Percentiles rank a stretch among this genome's conserved stretches.
Conservation (phyloP, 1,139 yeast species). For the Geotrichum carabidarum region DNA sequence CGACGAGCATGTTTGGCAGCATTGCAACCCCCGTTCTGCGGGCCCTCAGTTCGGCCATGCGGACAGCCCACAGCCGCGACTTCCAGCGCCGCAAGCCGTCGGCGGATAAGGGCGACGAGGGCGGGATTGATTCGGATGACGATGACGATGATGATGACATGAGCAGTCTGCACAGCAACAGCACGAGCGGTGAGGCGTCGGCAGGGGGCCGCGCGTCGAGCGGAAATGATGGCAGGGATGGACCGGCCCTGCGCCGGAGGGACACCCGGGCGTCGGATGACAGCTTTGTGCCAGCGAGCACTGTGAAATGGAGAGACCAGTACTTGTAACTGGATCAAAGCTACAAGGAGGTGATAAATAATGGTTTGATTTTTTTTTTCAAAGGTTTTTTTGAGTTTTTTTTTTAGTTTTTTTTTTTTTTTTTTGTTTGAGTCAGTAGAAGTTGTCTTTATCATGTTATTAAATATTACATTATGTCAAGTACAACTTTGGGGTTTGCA, state of each 20-base stretch:
- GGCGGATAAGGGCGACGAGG: constrained; percentile 35
- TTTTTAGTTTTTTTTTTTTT: neutral
- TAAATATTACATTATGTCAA: neutral
- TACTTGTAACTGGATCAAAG: constrained; percentile 8
- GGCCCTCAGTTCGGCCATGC: constrained; percentile 56
- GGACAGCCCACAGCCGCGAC: constrained; percentile 81
- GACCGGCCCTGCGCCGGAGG: neutral
- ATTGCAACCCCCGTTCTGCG: constrained; percentile 40
- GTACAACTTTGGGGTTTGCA: neutral
- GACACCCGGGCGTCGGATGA: constrained; percentile 5
- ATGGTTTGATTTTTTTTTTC: neutral
- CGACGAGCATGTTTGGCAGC: constrained; percentile 24
- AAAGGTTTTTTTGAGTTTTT: neutral
- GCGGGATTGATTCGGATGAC: constrained; percentile 38
- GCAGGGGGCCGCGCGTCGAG: neutral
- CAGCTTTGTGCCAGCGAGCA: constrained; percentile 1
- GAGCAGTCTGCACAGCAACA: constrained; percentile 9
- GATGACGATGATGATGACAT: constrained; percentile 28
- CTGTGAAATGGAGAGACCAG: constrained; percentile 18
- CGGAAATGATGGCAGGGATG: neutral
- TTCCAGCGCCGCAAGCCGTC: constrained; percentile 62
- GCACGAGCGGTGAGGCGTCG: neutral
- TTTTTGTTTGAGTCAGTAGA: neutral
- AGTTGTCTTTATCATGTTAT: neutral
- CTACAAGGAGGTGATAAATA: no score